Evolutionary conservation across 2,329 filamentous ascomycete species (phyloP), one percentile per base, ranked within the genome.

Genomic region (Trichoderma atrobrunneum): DNA sequence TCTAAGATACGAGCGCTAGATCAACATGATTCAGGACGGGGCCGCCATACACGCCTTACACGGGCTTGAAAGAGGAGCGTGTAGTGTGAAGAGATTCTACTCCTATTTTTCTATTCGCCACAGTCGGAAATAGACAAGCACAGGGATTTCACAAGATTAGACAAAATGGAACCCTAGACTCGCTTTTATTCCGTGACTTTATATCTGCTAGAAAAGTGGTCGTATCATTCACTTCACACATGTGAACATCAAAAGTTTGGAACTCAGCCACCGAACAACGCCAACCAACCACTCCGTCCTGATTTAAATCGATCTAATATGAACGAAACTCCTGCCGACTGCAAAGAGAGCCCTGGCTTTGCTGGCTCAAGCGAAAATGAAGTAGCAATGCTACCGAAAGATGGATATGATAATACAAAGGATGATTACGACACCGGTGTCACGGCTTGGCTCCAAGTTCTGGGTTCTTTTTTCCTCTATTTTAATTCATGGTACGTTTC

Each of bases 401-500:
- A 32, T 18, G n/a, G 43, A 34, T 16, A 34, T 34, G 62, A 34
- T 18, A 5, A 34, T 18, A 7, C 1, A 28, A 34, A 54, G 43
- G 39, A 54, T 48, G 62, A 34, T 5, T 65, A 54, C 18, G 62
- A 65, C n/a, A 26, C 43, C 12, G 43, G 62, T 1, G 6, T 26
- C 18, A 65, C 30, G 18, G 71, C 73, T 2, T 74, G 73, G 73
- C 48, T 73, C 10, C 73, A 74, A n/a, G 73, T 73, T 5, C 28
- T 63, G 5, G 67, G 71, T 12, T 57, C 62, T 7, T 72, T 74
- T 28, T 34, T 63, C 8, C 70, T 74, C 16, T 74, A 87, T 75
- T 87, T 89, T 77, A 88, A 86, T 74, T 87, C 87, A 1, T 90
- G 88, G 84, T 65, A 34, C 2, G 12, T 2, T 5, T 24, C 1